These are phyloP conservation scores for Sphaerulina vaccinii DNA, from an alignment of 2,329 filamentous ascomycete genomes.

Conservation along the genomic window DNA sequence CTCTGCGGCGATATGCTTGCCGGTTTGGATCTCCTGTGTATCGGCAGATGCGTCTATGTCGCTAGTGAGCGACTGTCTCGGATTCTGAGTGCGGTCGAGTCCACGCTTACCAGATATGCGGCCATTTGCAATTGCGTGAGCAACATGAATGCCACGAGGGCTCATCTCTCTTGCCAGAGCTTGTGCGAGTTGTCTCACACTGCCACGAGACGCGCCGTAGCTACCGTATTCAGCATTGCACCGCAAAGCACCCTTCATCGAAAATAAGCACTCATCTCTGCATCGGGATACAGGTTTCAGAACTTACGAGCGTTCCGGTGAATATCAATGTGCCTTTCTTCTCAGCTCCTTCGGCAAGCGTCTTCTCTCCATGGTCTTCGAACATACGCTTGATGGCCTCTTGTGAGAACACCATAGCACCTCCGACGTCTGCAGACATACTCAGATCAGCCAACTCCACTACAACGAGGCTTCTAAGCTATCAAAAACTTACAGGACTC, in stretches of 20 bases:
- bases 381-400: slow-evolving; percentile 54
- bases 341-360: slow-evolving; percentile 45
- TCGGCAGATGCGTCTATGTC: neutral
- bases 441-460: too few species aligned
- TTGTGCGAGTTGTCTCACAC: slow-evolving; percentile 57
- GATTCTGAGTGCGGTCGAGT: slow-evolving; percentile 48
- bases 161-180: slow-evolving; percentile 58
- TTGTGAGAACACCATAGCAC: slow-evolving; percentile 57
- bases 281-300: too few species aligned
- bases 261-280: too few species aligned
- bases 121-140: slow-evolving; percentile 60
- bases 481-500: slow-evolving; percentile 39
- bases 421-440: slow-evolving; percentile 25
- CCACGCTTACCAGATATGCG: slow-evolving; percentile 53
- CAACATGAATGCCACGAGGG: slow-evolving; percentile 57
- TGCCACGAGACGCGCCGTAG: slow-evolving; percentile 55
- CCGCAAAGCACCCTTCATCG: slow-evolving; percentile 42
- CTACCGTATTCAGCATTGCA: slow-evolving; percentile 56
- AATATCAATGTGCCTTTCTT: slow-evolving; percentile 61
- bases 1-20: slow-evolving; percentile 58
- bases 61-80: slow-evolving; percentile 25
- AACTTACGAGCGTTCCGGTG: slow-evolving; percentile 47
- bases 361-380: slow-evolving; percentile 51
- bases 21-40: neutral
- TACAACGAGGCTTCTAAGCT: too few species aligned